Base-by-base conservation (phyloP, 352 stramenopile species). In the Phytophthora pini region DNA sequence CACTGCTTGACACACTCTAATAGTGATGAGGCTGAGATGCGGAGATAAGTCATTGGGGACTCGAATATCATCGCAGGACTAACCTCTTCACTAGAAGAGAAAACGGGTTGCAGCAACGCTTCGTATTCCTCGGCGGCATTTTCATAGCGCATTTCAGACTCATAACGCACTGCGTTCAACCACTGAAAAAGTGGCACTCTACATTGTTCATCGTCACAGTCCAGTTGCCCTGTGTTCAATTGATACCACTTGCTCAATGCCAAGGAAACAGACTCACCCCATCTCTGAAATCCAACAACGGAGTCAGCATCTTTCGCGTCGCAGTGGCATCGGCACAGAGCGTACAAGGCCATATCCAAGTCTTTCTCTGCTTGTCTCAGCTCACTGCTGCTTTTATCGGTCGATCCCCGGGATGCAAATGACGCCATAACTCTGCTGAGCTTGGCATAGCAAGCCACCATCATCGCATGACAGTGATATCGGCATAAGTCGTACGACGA, bases 141-240 rank as follows among this genome's bases (percentile, higher is more conserved):
- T 85, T 93, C 84, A 43, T 90, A 91, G 51, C 72, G 64, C 72
- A 89, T 80, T 53, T 85, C 72, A 34, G 84, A 63, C 46, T 87
- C 77, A 24, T 79, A 69, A 22, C 72, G 70, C 32, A 84, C 24
- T 11, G 73, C 65, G 39, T 53, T 50, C 40, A 87, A 32, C 77
- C 82, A 86, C 15, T 57, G 65, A 22, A 89, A 85, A 22, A 75
- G 41, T 36, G 73, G 49, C 9, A 69, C 26, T n/a, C 65, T 55
- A 41, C 61, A 55, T 8, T 65, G 38, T 13, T 46, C 45, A 24
- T 69, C 50, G 12, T 68, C 49, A 32, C 36, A 57, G 4, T 54
- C 39, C 39, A 60, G 49, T 41, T 11, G 48, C 17, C 8, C 56
- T 63, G 58, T 52, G 29, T 72, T 63, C 29, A 46, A 34, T 39